phyloP scores from a whole-genome alignment of 2,329 filamentous ascomycete genomes.

The Graphilbum ipis-grandicollis region DNA sequence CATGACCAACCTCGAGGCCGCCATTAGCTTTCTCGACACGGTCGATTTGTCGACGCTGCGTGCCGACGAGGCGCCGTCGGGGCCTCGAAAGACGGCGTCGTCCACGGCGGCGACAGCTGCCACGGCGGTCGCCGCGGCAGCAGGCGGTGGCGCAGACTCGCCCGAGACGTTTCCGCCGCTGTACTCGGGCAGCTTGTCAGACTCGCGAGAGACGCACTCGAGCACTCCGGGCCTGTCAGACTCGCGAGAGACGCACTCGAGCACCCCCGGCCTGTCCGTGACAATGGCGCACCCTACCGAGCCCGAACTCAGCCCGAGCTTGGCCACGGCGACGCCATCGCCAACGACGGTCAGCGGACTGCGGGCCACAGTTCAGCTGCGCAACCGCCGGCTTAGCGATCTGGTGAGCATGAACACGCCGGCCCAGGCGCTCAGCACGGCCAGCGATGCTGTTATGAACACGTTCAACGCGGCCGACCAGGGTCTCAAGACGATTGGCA shows the following conservation, averaged over 20 bases:
- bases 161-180: constrained; percentile 23
- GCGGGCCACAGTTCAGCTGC: constrained; percentile 29
- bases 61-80: constrained; percentile 57
- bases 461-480: constrained; percentile 86
- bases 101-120: constrained; percentile 25
- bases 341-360: constrained; percentile 21
- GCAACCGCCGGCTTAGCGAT: constrained; percentile 66
- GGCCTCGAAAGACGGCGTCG: constrained; percentile 39
- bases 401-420: constrained; percentile 75
- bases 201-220: too few species aligned
- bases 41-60: constrained; percentile 83
- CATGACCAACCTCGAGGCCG: constrained; percentile 85
- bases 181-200: background rate
- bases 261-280: constrained; percentile 19
- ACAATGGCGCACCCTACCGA: constrained; percentile 16
- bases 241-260: too few species aligned
- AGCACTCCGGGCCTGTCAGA: too few species aligned
- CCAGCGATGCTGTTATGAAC: constrained; percentile 68
- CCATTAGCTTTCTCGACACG: constrained; percentile 85
- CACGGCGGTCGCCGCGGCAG: too few species aligned
- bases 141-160: too few species aligned
- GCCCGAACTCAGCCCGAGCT: constrained; percentile 15
- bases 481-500: constrained; percentile 79
- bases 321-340: constrained; percentile 14
- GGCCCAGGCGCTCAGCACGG: constrained; percentile 62